Evolutionary conservation across 140 eudicot genomes (phyloP).

Genomic region (Oenanthe javanica): DNA sequence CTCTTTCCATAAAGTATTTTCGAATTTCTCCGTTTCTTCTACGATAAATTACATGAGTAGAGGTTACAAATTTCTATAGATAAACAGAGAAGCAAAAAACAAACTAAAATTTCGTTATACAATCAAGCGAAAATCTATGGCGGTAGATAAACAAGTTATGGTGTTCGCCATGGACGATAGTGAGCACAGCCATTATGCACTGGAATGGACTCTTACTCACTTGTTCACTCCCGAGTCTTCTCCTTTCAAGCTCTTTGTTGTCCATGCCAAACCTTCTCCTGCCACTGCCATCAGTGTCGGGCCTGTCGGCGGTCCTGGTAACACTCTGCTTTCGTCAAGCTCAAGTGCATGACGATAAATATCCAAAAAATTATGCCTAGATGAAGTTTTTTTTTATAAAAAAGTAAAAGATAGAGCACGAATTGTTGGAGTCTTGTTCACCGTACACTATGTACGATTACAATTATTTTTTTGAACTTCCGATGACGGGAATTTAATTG

Average conservation of each 20-base stretch:
- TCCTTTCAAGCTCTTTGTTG: constrained; percentile 51
- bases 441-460: not conserved
- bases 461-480: not conserved
- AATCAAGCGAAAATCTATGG: not conserved
- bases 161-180: constrained; percentile 61
- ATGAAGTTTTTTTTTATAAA: no score
- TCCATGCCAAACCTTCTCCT: constrained; percentile 70
- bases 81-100: not conserved
- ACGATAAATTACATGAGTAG: not conserved
- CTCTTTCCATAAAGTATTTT: not conserved
- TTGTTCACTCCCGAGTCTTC: constrained; percentile 30
- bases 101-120: not conserved
- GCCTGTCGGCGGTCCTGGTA: constrained; percentile 37
- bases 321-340: no score
- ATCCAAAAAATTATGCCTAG: no score
- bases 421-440: not conserved
- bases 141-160: constrained; percentile 42
- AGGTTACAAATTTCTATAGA: not conserved
- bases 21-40: not conserved
- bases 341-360: no score
- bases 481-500: not conserved
- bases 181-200: constrained; percentile 58
- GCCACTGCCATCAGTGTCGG: constrained; percentile 44
- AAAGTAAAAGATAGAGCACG: no score
- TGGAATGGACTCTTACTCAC: constrained; percentile 55